Conservation (phyloP, 164 flowering plant genomes). For the Sedum album region DNA sequence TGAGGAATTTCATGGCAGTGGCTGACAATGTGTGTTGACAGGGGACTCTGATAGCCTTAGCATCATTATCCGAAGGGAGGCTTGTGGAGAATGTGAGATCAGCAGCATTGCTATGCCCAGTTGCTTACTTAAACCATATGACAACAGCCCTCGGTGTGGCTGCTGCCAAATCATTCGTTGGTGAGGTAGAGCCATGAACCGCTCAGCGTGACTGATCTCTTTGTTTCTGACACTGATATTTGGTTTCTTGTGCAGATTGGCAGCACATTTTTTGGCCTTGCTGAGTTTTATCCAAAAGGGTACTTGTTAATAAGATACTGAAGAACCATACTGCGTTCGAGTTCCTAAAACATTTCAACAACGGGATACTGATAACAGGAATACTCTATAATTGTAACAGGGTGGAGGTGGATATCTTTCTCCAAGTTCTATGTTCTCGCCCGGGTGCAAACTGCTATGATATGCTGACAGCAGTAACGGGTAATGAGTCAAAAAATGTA, state of each 20-base stretch:
- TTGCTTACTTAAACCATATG: conserved; percentile 88
- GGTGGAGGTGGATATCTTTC: conserved; percentile 24
- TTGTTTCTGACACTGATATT: not conserved
- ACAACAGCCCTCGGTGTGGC: conserved; percentile 50
- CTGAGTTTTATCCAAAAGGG: conserved; percentile 79
- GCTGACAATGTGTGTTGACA: conserved; percentile 14
- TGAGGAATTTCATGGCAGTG: not conserved
- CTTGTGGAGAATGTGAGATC: conserved; percentile 53
- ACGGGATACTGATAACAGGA: too few species aligned
- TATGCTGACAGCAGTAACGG: conserved; percentile 30
- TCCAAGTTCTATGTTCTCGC: conserved; percentile 32
- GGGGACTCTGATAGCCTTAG: conserved; percentile 81
- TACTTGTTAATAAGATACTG: conserved; percentile 14
- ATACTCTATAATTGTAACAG: conserved; percentile 19
- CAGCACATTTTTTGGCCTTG: conserved; percentile 29
- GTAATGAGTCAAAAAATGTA: conserved; percentile 14
- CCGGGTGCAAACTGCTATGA: conserved; percentile 63
- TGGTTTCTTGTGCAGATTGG: not conserved
- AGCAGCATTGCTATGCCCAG: conserved; percentile 70
- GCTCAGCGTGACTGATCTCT: not conserved
- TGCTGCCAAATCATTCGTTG: conserved; percentile 58
- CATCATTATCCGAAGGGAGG: conserved; percentile 66
- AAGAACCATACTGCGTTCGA: too few species aligned
- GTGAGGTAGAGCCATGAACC: conserved; percentile 35
- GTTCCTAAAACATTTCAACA: too few species aligned